Conservation (phyloP, 352 stramenopile genomes). For the Pythium scleroteichum region DNA sequence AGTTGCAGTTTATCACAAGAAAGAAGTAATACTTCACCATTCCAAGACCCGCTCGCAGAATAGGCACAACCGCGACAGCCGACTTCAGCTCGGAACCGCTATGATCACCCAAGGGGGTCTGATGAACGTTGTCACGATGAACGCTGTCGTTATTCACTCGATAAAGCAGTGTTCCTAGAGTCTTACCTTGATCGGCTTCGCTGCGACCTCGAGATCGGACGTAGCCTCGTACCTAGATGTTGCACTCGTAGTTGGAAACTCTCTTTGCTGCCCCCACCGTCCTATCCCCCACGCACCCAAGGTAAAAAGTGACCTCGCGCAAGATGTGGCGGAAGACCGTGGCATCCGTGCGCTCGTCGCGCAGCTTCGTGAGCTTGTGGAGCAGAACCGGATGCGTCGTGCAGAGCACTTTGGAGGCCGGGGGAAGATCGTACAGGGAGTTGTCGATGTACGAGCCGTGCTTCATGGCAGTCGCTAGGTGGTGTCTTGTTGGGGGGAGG, state of each 20-base stretch:
- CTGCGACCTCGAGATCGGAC: constrained; percentile 57
- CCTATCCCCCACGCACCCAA: constrained; percentile 85
- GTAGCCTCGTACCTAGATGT: constrained; percentile 76
- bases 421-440: constrained; percentile 58
- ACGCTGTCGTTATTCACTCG: not conserved
- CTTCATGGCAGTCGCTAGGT: constrained; percentile 44
- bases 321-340: constrained; percentile 95
- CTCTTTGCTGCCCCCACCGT: constrained; percentile 71
- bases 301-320: constrained; percentile 97
- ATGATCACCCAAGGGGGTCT: constrained; percentile 78
- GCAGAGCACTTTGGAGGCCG: constrained; percentile 79
- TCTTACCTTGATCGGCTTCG: constrained; percentile 73
- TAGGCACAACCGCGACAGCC: constrained; percentile 95
- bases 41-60: constrained; percentile 92
- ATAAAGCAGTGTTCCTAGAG: no score
- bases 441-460: constrained; percentile 66
- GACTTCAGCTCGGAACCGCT: constrained; percentile 89
- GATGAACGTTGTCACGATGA: not conserved
- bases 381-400: constrained; percentile 90
- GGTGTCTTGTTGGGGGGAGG: not conserved
- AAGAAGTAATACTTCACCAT: no score
- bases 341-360: constrained; percentile 92
- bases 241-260: not conserved
- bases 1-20: no score
- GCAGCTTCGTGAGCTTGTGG: constrained; percentile 97